phyloP scores from a whole-genome alignment of 2,329 filamentous ascomycete genomes.

The Fusarium phyllophilum region DNA sequence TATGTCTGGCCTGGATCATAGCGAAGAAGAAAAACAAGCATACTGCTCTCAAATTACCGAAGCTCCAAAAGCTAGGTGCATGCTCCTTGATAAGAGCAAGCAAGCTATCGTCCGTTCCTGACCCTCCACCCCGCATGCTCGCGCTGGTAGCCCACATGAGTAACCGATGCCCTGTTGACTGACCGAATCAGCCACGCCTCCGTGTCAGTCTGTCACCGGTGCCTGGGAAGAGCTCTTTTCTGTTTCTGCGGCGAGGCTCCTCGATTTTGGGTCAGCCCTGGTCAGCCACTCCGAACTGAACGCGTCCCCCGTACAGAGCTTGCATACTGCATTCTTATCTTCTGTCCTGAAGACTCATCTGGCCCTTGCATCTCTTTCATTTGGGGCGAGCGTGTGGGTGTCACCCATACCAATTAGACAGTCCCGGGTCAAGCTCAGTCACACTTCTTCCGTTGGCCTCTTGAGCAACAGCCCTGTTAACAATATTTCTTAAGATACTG shows the following conservation, averaged over 20 bases:
- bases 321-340: constrained; percentile 15
- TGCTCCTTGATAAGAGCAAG: not conserved
- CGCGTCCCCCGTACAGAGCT: constrained; percentile 10
- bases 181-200: constrained; percentile 11
- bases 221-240: constrained; percentile 4
- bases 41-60: not conserved
- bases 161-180: not conserved
- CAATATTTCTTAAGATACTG: constrained; percentile 19
- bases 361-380: constrained; percentile 19
- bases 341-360: constrained; percentile 8
- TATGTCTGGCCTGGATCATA: not conserved
- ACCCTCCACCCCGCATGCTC: constrained; percentile 8
- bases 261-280: constrained; percentile 25
- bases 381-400: not conserved
- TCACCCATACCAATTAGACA: constrained; percentile 10
- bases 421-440: not conserved
- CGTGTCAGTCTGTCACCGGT: constrained; percentile 12
- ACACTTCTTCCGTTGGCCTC: constrained; percentile 3
- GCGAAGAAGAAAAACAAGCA: not conserved
- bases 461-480: not conserved
- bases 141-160: constrained; percentile 20
- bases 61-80: not conserved
- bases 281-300: constrained; percentile 21
- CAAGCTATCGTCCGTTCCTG: not conserved
- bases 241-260: not conserved